A percentile compares a stretch with the other conserved stretches of the same genome.
Conservation (phyloP, 1,139 yeast genomes). For the Sugiyamaella pinicola region DNA sequence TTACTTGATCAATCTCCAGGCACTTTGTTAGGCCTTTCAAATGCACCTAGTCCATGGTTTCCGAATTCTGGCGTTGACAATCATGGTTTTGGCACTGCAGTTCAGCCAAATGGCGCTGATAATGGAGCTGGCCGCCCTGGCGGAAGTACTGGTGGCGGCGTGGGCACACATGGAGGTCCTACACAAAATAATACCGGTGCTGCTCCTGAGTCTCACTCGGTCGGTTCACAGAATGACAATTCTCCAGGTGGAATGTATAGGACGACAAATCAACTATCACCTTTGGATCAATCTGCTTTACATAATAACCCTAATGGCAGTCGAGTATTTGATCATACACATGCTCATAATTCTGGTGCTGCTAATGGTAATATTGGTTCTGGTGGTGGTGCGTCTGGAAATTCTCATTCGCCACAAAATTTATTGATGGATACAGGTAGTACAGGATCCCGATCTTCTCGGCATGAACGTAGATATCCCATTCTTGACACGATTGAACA, state of each 20-base stretch:
- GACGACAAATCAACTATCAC: slow-evolving; percentile 4
- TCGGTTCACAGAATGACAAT: slow-evolving; percentile 11
- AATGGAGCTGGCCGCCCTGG: neutral
- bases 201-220: slow-evolving; percentile 11
- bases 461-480: slow-evolving; percentile 34
- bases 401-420: slow-evolving; percentile 10
- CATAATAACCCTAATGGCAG: slow-evolving; percentile 5
- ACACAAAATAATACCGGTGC: slow-evolving; percentile 6
- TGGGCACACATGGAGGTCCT: neutral
- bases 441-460: slow-evolving; percentile 14
- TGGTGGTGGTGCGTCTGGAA: slow-evolving; percentile 7
- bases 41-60: slow-evolving; percentile 23
- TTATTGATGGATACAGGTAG: slow-evolving; percentile 19
- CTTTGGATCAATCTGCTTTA: slow-evolving; percentile 11
- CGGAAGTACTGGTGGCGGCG: slow-evolving; percentile 4
- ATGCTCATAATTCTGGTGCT: slow-evolving; percentile 9
- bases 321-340: slow-evolving; percentile 12
- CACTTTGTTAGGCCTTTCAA: slow-evolving; percentile 17
- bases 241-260: slow-evolving; percentile 8
- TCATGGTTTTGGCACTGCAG: slow-evolving; percentile 13
- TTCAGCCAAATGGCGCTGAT: slow-evolving; percentile 2
- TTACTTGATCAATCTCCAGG: slow-evolving; percentile 21
- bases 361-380: slow-evolving; percentile 10
- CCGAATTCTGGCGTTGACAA: slow-evolving; percentile 15
- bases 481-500: slow-evolving; percentile 35